Percentiles rank a stretch among this genome's conserved stretches.
phyloP scores from a whole-genome alignment of 495 filamentous ascomycete genomes.

The Xylaria castorea region DNA sequence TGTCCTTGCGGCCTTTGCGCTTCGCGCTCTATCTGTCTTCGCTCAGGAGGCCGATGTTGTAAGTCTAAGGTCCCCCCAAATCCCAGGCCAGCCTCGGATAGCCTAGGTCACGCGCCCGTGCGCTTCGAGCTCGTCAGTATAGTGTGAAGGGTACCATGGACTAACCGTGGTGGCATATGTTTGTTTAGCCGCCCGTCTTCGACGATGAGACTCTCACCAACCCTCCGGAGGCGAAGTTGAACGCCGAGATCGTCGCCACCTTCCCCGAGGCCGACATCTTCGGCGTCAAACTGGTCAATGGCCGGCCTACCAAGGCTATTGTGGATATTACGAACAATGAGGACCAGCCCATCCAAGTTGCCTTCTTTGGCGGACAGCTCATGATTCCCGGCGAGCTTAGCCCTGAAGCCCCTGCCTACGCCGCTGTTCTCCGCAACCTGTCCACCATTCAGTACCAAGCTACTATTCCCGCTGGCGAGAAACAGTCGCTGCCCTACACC shows the following conservation, averaged over 20 bases:
- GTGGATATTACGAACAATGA: slow-evolving; percentile 87
- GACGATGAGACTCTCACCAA: slow-evolving; percentile 49
- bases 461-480: slow-evolving; percentile 78
- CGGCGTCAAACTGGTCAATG: slow-evolving; percentile 94
- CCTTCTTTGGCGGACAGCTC: slow-evolving; percentile 80
- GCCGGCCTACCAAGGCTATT: slow-evolving; percentile 81
- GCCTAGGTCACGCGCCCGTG: slow-evolving; percentile 12
- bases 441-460: slow-evolving; percentile 76
- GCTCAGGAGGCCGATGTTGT: slow-evolving; percentile 62
- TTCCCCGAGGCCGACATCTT: slow-evolving; percentile 89
- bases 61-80: slow-evolving; percentile 44
- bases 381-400: slow-evolving; percentile 58
- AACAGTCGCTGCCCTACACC: slow-evolving; percentile 76
- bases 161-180: slow-evolving; percentile 28
- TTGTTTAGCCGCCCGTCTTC: slow-evolving; percentile 33
- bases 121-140: neutral
- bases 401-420: slow-evolving; percentile 57
- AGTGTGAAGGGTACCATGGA: neutral
- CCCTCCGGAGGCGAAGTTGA: slow-evolving; percentile 63
- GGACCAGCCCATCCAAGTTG: slow-evolving; percentile 72
- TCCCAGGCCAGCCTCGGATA: neutral
- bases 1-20: slow-evolving; percentile 71
- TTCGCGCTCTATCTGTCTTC: slow-evolving; percentile 69
- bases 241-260: slow-evolving; percentile 74
- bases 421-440: slow-evolving; percentile 78